Base-by-base conservation (phyloP, 2,329 filamentous ascomycete species). In the Fusarium sp. region DNA sequence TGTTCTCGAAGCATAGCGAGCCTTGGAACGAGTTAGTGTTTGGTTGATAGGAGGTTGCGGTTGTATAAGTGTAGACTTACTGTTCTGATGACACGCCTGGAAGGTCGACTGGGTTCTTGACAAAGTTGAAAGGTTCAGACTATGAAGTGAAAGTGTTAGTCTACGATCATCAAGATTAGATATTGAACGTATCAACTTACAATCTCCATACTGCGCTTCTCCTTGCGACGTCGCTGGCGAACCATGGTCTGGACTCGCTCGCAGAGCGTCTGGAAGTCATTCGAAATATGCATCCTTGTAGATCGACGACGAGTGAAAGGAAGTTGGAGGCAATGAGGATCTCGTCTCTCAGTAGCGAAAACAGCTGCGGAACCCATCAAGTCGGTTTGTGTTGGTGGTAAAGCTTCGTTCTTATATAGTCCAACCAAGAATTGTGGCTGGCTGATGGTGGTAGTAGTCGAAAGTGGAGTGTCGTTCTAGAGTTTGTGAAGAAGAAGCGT, bases 41-140 rank as follows among this genome's bases (percentile, higher is more conserved):
- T 39, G 20, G 9, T 25, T 4, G 4, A 32, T 3, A 27, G 41
- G 22, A 47, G 19, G 19, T 37, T 25, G 30, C 15, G 27, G 7
- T 53, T 25, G 43, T 30, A 30, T 15, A 43, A n/a, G 30, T 30
- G 41, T 40, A 39, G 7, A 79, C 86, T 76, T 82, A 88, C 86
- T 90, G 86, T 69, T 88, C 85, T 67, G 87, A 81, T 45, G 84
- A 84, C 41, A 88, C 79, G 39, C 87, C 87, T 4, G 85, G 85
- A 15, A 89, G 77, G 43, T 77, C 77, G 40, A 84, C 79, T n/a
- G 81, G 77, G 72, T 87, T 85, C 59, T 82, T 83, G 73, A 85
- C 84, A 72, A 88, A 84, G 74, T 88, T 81, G 76, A 86, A 89
- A 0, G 87, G 87, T 11, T 82, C 82, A 49, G 86, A 88, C 87